These are phyloP conservation scores for Tricladium varicosporioides DNA, from an alignment of 2,329 filamentous ascomycete genomes.

Conservation along the genomic window DNA sequence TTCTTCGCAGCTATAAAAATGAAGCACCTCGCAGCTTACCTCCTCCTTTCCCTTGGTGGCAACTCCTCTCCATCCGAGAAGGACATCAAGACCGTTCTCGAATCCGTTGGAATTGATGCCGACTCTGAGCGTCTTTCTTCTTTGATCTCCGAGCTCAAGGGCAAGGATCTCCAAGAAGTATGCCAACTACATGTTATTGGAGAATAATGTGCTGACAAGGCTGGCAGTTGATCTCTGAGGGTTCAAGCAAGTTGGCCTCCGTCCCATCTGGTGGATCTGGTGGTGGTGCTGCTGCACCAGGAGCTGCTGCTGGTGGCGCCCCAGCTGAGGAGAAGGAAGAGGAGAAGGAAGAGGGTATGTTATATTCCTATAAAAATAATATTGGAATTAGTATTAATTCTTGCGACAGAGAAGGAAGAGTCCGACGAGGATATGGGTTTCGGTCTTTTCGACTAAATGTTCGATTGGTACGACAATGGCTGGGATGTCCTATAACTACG, in stretches of 20 bases:
- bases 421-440: constrained; percentile 76
- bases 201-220: constrained; percentile 22
- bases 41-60: constrained; percentile 91
- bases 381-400: constrained; percentile 24
- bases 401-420: constrained; percentile 58
- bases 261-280: constrained; percentile 89
- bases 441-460: constrained; percentile 71
- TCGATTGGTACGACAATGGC: constrained; percentile 23
- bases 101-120: constrained; percentile 91
- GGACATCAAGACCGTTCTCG: constrained; percentile 87
- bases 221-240: constrained; percentile 81
- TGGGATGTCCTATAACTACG: constrained; percentile 24
- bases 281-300: constrained; percentile 65
- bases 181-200: constrained; percentile 33
- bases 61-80: constrained; percentile 82
- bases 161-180: constrained; percentile 93
- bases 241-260: constrained; percentile 91
- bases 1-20: constrained; percentile 64
- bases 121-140: constrained; percentile 82
- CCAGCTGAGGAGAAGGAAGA: constrained; percentile 64
- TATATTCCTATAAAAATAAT: constrained; percentile 34
- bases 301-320: constrained; percentile 63
- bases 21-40: constrained; percentile 99
- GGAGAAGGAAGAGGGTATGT: constrained; percentile 82
- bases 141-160: constrained; percentile 87